These are phyloP conservation scores for Pascua sp. DNA, from an alignment of 1,284 basidiomycete genomes.

Conservation along the genomic window DNA sequence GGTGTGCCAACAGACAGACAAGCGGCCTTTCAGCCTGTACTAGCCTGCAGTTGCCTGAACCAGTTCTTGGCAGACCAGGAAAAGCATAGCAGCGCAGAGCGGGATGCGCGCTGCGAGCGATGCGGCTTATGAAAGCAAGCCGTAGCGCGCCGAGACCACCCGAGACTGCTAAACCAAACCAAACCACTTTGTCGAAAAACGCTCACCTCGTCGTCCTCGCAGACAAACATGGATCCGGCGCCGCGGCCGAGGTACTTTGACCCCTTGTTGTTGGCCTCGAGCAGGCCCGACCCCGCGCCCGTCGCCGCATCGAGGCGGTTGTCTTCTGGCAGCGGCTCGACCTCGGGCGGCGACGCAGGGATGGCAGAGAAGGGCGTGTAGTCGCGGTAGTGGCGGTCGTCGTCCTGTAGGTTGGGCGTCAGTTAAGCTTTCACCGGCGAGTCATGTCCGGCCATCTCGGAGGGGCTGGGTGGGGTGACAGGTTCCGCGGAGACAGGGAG, in stretches of 20 bases:
- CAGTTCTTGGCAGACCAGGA: too few relatives aligned
- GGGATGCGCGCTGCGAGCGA: background rate
- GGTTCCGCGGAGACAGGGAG: too few relatives aligned
- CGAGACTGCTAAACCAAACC: too few relatives aligned
- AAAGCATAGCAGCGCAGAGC: too few relatives aligned
- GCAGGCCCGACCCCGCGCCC: slow-evolving; percentile 8
- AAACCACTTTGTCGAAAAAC: too few relatives aligned
- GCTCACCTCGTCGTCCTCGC: slow-evolving; percentile 18
- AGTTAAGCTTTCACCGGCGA: too few relatives aligned
- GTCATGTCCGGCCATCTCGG: too few relatives aligned
- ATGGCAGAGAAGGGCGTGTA: slow-evolving; percentile 17
- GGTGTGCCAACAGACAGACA: too few relatives aligned
- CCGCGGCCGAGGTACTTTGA: slow-evolving; percentile 22
- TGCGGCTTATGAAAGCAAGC: background rate
- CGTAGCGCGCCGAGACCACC: background rate
- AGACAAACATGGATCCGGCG: slow-evolving; percentile 21
- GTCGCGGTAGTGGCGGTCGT: background rate
- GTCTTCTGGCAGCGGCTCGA: slow-evolving; percentile 11
- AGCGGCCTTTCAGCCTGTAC: too few relatives aligned
- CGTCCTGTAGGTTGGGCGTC: background rate
- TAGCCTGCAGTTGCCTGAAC: too few relatives aligned
- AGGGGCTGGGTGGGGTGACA: too few relatives aligned
- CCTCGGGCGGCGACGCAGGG: slow-evolving; percentile 5
- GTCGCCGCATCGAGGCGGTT: slow-evolving; percentile 15
- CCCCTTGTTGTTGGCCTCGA: slow-evolving; percentile 15